Conservation (phyloP, 805 yeast genomes). For the Starmera pachycereana region DNA sequence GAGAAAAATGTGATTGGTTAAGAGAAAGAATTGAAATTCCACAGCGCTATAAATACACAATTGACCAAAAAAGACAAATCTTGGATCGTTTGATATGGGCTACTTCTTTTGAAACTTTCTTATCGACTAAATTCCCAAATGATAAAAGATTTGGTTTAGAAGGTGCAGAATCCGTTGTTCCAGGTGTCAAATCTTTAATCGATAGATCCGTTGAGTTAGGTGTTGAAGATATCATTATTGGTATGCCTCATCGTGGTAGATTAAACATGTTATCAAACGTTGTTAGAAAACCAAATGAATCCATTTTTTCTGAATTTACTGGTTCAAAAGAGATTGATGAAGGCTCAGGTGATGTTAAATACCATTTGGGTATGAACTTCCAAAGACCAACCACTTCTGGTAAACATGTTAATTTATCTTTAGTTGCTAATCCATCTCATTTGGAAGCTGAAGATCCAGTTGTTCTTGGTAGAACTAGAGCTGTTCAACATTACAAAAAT, state of each 20-base stretch:
- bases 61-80: slow-evolving; percentile 92
- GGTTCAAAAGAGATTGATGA: slow-evolving; percentile 88
- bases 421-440: slow-evolving; percentile 98
- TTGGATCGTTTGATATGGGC: slow-evolving; percentile 96
- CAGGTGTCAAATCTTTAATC: slow-evolving; percentile 93
- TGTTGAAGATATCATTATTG: slow-evolving; percentile 91
- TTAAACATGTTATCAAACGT: slow-evolving; percentile 95
- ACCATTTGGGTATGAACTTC: slow-evolving; percentile 98
- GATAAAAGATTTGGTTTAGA: slow-evolving; percentile 98
- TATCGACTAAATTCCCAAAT: slow-evolving; percentile 93
- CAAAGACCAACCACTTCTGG: slow-evolving; percentile 99
- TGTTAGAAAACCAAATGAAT: slow-evolving; percentile 97
- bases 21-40: slow-evolving; percentile 95
- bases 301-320: slow-evolving; percentile 90
- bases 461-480: slow-evolving; percentile 95
- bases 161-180: slow-evolving; percentile 95
- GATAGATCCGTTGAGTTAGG: slow-evolving; percentile 91
- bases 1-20: slow-evolving; percentile 96
- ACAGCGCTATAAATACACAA: slow-evolving; percentile 66
- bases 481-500: slow-evolving; percentile 83
- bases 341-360: slow-evolving; percentile 98
- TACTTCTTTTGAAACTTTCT: slow-evolving; percentile 83
- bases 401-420: slow-evolving; percentile 82
- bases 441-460: slow-evolving; percentile 99
- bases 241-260: slow-evolving; percentile 99